Evolutionary conservation across 768 basidiomycete genomes (phyloP), one percentile per base, ranked within the genome.

Genomic region (Megacollybia marginata): DNA sequence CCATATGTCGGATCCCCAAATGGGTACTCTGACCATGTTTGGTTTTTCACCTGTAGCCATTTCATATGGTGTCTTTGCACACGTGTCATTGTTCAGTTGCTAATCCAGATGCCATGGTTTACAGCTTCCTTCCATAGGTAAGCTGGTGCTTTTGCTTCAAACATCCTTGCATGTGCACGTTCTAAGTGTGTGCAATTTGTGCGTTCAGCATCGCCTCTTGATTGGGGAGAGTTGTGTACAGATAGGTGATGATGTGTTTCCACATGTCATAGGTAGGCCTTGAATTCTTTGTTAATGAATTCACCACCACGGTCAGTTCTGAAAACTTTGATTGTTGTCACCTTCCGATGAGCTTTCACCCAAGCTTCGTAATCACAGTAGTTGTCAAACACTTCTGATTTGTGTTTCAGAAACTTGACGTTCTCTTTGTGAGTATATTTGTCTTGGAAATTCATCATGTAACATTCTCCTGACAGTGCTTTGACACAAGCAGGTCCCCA

Each of bases 191-290:
- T 60, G 16, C 62, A 50, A n/a, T 65, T 64, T 23, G 53, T 57
- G 9, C 56, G 52, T 55, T 69, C 63, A 6, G 62, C 53, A 16
- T 54, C 55, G n/a, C 67, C 63, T 49, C 69, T 67, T 35, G 60
- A 64, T 28, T 57, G 54, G 13, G 68, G 65, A n/a, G 61, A 59
- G 54, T 69, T 59, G 43, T 68, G 65, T 18, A 65, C 60, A 1
- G 60, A 67, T 19, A 68, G 61, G 33, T 68, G 61, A 19, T 56
- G 57, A 46, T 55, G 45, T 0, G 65, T 70, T 3, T 67, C 64
- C 18, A 56, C 43, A 3, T 40, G 28, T 9, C 55, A 52, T 9
- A 65, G 59, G 48, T 65, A 54, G 4, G 53, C 52, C 7, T 18
- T 42, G 48, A 69, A 68, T 5, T 52, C 64, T 5, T 55, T 53